phyloP scores from a whole-genome alignment of 257 asterid species.

The Petrea volubilis region DNA sequence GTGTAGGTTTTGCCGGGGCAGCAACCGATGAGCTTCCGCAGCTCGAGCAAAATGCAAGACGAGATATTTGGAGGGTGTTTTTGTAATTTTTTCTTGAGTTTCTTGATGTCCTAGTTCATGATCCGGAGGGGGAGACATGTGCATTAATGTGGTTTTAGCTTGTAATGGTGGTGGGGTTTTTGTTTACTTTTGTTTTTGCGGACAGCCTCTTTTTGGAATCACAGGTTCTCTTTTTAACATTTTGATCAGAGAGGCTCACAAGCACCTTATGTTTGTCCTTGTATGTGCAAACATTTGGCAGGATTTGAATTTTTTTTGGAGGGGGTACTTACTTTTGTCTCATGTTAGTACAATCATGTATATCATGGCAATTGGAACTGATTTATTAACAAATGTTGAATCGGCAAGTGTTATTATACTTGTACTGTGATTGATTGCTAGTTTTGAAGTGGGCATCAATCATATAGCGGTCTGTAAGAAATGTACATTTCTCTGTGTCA shows the following conservation, averaged over 20 bases:
- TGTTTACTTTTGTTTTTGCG: conserved; percentile 3
- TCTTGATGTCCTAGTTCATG: conserved; percentile 8
- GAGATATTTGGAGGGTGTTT: no score
- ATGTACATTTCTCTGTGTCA: no score
- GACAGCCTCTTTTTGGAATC: not conserved
- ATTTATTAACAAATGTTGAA: no score
- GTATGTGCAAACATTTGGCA: not conserved
- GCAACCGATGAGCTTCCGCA: conserved; percentile 46
- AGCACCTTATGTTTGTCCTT: not conserved
- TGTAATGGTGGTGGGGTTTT: conserved; percentile 26
- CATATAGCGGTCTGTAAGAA: no score
- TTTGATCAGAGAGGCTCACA: not conserved
- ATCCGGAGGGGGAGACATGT: conserved; percentile 1
- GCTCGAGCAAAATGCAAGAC: not conserved
- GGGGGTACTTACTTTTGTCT: not conserved
- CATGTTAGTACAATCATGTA: not conserved
- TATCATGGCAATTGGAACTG: no score
- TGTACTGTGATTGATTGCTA: no score
- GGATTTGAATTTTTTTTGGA: not conserved
- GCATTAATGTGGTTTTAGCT: not conserved
- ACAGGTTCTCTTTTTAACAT: not conserved
- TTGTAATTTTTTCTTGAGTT: not conserved
- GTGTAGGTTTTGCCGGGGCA: conserved; percentile 40
- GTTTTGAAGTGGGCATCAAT: no score
- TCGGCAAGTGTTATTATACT: no score